Base-by-base conservation (phyloP, 148 eudicot genomes). In the Nepenthes mirabilis region DNA sequence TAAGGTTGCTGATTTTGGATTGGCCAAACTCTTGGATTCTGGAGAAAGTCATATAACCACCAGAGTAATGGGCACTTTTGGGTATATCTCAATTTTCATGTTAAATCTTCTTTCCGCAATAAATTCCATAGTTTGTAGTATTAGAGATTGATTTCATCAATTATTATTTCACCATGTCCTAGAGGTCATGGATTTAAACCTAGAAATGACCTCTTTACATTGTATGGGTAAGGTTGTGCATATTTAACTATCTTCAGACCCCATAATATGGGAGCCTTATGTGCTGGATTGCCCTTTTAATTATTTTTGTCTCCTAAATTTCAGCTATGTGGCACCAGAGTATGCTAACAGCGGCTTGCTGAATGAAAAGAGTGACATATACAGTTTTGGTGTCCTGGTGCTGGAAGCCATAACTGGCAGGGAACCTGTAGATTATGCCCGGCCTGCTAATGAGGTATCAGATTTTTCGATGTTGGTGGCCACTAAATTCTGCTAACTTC, bases 61-160 rank as follows among this genome's bases (percentile, higher is more conserved):
- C 43, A 76, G 98, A 77, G 98, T 88, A 5, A 91, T 91, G 96
- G 98, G 98, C 58, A 91, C 98, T 13, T 91, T 91, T 57, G 97
- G 97, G 97, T 90, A 33, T 63, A 88, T 59, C 63, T 68, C 34
- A 11, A 6, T 65, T 54, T 47, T n/a, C 32, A 6, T 49, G 43
- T 33, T 61, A 49, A 57, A 14, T 53, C 36, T 53, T 13, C 23
- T 10, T 43, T 9, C 33, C 40, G 33, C 36, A n/a, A 5, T n/a
- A 11, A 49, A 12, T 49, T 2, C 12, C 52, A 49, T 11, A n/a
- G 2, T 49, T 49, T 49, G 52, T 49, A 49, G 6, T 40, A 8
- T 40, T 23, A 45, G 52, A 49, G 52, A 49, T 5, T n/a, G 0
- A 49, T 49, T 49, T 49, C 34, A 33, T 36, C 1, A 0, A 37